A percentile compares a stretch with the other conserved stretches of the same genome.
phyloP scores from a whole-genome alignment of 257 asterid genomes.

The Ocimum tenuiflorum region DNA sequence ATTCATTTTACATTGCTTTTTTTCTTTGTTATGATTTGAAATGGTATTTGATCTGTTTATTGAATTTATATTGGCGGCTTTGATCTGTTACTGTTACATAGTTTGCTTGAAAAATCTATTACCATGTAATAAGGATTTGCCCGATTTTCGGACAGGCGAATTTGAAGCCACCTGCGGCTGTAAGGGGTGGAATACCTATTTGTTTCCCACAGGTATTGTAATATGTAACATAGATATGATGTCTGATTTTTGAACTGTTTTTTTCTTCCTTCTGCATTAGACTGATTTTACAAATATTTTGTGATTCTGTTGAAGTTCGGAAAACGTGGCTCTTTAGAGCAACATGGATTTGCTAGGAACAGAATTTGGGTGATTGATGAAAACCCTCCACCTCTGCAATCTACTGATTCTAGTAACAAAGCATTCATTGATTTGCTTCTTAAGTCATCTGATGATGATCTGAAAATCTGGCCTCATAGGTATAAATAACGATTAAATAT shows the following conservation, averaged over 20 bases:
- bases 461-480: conserved; percentile 79
- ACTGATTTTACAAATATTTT: conserved; percentile 7
- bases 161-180: conserved; percentile 73
- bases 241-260: neutral
- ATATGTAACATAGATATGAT: neutral
- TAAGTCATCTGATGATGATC: conserved; percentile 71
- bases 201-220: conserved; percentile 78
- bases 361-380: conserved; percentile 64
- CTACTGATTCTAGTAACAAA: conserved; percentile 35
- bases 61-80: too few relatives aligned
- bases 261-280: neutral
- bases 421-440: conserved; percentile 53
- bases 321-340: conserved; percentile 67
- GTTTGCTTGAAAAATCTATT: neutral
- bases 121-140: neutral
- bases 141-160: conserved; percentile 40
- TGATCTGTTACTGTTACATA: neutral
- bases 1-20: neutral
- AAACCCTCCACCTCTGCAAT: conserved; percentile 54
- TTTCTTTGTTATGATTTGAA: neutral
- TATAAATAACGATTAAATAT: conserved; percentile 13
- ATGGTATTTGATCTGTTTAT: neutral
- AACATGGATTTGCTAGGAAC: conserved; percentile 83
- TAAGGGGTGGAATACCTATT: conserved; percentile 84
- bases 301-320: conserved; percentile 45